Conservation (phyloP, 2,329 filamentous ascomycete species). For the Fusarium graminum region DNA sequence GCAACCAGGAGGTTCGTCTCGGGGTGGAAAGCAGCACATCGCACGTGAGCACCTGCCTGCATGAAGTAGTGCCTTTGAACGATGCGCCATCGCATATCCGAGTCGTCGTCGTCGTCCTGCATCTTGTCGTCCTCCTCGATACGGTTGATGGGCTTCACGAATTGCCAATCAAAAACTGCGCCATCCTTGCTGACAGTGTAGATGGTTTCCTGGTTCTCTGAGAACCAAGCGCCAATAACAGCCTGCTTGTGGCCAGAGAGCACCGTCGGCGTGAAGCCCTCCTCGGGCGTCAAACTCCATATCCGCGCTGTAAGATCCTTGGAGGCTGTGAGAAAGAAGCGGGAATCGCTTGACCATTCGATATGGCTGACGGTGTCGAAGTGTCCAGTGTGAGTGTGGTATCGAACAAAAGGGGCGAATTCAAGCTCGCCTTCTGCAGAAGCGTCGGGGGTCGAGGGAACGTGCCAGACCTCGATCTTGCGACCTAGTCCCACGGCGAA, state of each 20-base stretch:
- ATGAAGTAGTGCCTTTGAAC: constrained; percentile 93
- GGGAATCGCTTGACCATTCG: constrained; percentile 95
- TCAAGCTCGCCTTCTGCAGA: constrained; percentile 85
- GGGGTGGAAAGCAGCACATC: constrained; percentile 90
- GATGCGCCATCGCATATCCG: constrained; percentile 88
- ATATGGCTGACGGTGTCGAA: constrained; percentile 89
- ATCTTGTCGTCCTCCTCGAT: constrained; percentile 72
- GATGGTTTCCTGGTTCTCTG: constrained; percentile 91
- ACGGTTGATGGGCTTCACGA: constrained; percentile 71
- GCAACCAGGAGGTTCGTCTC: constrained; percentile 92
- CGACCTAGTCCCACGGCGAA: constrained; percentile 91
- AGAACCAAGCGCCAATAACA: constrained; percentile 97
- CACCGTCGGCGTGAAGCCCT: constrained; percentile 89
- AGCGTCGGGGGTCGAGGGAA: constrained; percentile 87
- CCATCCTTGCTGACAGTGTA: constrained; percentile 98
- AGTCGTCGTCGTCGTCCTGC: constrained; percentile 68
- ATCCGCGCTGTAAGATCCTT: constrained; percentile 93
- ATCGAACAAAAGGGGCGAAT: constrained; percentile 92
- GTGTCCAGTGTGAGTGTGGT: constrained; percentile 88
- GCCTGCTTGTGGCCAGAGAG: constrained; percentile 91
- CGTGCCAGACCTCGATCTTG: constrained; percentile 95
- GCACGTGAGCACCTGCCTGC: constrained; percentile 87
- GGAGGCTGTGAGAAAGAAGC: constrained; percentile 92
- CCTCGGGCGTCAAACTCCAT: constrained; percentile 92
- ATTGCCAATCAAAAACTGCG: constrained; percentile 95